Conservation (phyloP, 1,139 yeast genomes). For the Candida labiduridarum region DNA sequence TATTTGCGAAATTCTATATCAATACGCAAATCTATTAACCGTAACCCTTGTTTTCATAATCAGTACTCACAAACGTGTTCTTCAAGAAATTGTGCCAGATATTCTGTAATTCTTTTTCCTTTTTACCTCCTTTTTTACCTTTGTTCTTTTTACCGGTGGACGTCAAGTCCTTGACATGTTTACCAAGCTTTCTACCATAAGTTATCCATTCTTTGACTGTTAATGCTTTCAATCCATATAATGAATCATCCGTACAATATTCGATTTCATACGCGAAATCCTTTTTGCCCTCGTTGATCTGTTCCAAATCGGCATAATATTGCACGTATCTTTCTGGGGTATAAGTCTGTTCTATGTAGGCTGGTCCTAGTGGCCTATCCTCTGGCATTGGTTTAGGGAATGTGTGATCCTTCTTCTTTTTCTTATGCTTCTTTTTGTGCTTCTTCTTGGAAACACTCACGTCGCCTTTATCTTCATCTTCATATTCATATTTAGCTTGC, state of each 20-base stretch:
- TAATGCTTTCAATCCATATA: constrained; percentile 56
- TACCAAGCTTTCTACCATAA: constrained; percentile 56
- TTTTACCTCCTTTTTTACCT: constrained; percentile 14
- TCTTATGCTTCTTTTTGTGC: constrained; percentile 4
- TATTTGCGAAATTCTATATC: constrained; percentile 1
- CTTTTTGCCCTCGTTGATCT: constrained; percentile 49
- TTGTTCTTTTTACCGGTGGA: constrained; percentile 14
- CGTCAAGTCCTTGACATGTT: constrained; percentile 22
- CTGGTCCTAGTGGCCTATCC: constrained; percentile 67
- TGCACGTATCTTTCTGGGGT: constrained; percentile 75
- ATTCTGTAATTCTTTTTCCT: constrained; percentile 23
- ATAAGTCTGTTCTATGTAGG: constrained; percentile 66
- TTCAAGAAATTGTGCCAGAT: constrained; percentile 49
- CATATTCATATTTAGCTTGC: constrained; percentile 22
- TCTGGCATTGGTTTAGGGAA: constrained; percentile 68
- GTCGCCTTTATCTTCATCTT: constrained; percentile 16
- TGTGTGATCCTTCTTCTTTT: constrained; percentile 54
- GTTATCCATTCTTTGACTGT: constrained; percentile 63
- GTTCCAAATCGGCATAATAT: constrained; percentile 64
- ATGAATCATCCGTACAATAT: constrained; percentile 64
- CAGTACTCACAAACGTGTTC: constrained; percentile 64
- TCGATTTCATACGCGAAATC: constrained; percentile 63
- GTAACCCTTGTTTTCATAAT: constrained; percentile 55
- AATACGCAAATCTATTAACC: constrained; percentile 20
- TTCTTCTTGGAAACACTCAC: constrained; percentile 17